These are phyloP conservation scores for Aspergillus avenaceus DNA, from an alignment of 495 filamentous ascomycete genomes.

Conservation along the genomic window DNA sequence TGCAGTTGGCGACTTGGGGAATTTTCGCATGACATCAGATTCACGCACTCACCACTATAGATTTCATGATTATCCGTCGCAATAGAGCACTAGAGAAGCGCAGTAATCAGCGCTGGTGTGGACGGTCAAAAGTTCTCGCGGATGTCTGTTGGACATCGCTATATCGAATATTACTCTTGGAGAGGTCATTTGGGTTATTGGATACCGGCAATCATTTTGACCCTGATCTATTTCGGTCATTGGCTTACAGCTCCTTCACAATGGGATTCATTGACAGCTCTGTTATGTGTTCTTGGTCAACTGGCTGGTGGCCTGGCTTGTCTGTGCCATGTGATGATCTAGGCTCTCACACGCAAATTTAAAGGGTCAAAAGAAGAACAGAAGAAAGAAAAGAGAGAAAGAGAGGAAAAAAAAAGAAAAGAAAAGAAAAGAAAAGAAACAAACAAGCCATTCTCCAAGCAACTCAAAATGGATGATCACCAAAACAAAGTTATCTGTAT, in stretches of 20 bases:
- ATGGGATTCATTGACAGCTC: no score
- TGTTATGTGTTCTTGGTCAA: neutral
- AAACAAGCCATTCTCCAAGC: neutral
- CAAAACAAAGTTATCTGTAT: no score
- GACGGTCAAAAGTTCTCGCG: slow-evolving; percentile 12
- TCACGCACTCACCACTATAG: slow-evolving; percentile 20
- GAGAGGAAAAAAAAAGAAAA: neutral
- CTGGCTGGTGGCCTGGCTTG: neutral
- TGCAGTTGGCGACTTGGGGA: slow-evolving; percentile 18
- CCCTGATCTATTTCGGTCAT: neutral
- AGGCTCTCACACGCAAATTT: neutral
- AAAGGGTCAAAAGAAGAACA: neutral
- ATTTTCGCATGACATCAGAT: slow-evolving; percentile 16
- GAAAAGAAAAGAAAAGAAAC: neutral
- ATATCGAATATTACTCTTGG: slow-evolving; percentile 6
- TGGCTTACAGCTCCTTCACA: neutral
- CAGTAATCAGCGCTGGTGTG: slow-evolving; percentile 14
- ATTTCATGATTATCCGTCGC: slow-evolving; percentile 17
- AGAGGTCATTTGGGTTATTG: slow-evolving; percentile 8
- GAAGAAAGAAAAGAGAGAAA: neutral
- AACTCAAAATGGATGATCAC: no score
- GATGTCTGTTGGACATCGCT: slow-evolving; percentile 13
- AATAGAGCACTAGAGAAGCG: slow-evolving; percentile 22
- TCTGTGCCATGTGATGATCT: neutral
- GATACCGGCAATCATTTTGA: slow-evolving; percentile 8